Conservation (phyloP, 495 filamentous ascomycete species). For the Cryomyces minteri region DNA sequence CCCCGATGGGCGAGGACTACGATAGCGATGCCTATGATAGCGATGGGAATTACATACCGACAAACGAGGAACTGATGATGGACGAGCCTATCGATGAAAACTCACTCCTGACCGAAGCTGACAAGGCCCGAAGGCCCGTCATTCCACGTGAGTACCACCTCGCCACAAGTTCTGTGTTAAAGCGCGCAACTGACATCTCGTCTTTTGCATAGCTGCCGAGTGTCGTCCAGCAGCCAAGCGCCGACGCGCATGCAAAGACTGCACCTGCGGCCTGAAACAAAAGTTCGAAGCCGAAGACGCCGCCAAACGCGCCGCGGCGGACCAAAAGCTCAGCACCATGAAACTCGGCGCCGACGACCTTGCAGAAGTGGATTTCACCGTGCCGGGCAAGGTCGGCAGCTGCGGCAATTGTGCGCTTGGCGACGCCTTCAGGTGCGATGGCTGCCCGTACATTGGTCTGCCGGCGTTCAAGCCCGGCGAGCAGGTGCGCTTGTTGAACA, state of each 20-base stretch:
- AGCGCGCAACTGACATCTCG: background rate
- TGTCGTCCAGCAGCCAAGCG: conserved; percentile 71
- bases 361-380: conserved; percentile 83
- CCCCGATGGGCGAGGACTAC: conserved; percentile 33
- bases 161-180: conserved; percentile 2
- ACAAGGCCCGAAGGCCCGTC: conserved; percentile 45
- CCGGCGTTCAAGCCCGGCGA: conserved; percentile 94
- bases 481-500: conserved; percentile 72
- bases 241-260: conserved; percentile 91
- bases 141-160: conserved; percentile 45
- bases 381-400: conserved; percentile 82
- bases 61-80: background rate
- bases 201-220: conserved; percentile 48
- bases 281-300: conserved; percentile 65
- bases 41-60: conserved; percentile 9
- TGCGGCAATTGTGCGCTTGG: conserved; percentile 88
- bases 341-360: conserved; percentile 70
- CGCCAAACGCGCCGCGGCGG: conserved; percentile 42
- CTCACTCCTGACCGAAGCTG: conserved; percentile 63
- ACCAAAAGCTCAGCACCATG: conserved; percentile 38
- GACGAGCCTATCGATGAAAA: conserved; percentile 59
- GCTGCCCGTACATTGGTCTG: conserved; percentile 83
- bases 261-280: conserved; percentile 77
- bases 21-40: conserved; percentile 26
- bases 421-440: conserved; percentile 67